These are phyloP conservation scores for Musa itinerans DNA, from an alignment of 176 grass and related monocot species.

Conservation along the genomic window DNA sequence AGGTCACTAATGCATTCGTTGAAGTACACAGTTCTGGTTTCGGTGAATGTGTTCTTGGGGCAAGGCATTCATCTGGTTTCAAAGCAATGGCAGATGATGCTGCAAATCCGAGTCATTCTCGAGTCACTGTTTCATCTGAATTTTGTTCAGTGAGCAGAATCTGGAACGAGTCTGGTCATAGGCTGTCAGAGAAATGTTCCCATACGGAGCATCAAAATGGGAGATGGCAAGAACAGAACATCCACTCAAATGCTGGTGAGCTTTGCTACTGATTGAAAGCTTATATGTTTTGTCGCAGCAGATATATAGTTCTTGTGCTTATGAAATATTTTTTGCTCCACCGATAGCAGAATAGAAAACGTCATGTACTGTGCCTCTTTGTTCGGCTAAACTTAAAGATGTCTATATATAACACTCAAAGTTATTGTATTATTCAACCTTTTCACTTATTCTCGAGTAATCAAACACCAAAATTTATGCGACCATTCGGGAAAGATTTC, in stretches of 20 bases:
- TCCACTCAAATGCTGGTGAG: background rate
- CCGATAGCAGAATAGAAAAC: background rate
- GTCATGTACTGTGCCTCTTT: background rate
- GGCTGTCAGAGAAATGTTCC: background rate
- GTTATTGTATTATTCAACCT: too few species aligned
- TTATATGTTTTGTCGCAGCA: background rate
- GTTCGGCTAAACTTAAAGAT: background rate
- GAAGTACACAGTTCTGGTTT: constrained; percentile 4
- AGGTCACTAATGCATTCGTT: background rate
- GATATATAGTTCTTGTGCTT: background rate
- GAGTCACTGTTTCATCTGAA: background rate
- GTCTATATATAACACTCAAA: background rate
- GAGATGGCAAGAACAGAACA: background rate
- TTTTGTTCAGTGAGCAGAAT: background rate
- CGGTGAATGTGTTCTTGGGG: constrained; percentile 14
- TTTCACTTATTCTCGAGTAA: too few species aligned
- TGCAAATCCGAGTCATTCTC: background rate
- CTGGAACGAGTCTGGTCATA: background rate
- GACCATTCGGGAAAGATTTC: too few species aligned
- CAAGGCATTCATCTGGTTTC: background rate
- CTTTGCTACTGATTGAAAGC: background rate
- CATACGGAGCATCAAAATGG: background rate
- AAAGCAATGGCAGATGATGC: background rate
- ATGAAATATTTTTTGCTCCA: background rate
- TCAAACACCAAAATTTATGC: too few species aligned